A percentile compares a stretch with the other conserved stretches of the same genome.
Evolutionary conservation across 2,329 filamentous ascomycete species (phyloP).

Genomic region (Westerdykella sp.): DNA sequence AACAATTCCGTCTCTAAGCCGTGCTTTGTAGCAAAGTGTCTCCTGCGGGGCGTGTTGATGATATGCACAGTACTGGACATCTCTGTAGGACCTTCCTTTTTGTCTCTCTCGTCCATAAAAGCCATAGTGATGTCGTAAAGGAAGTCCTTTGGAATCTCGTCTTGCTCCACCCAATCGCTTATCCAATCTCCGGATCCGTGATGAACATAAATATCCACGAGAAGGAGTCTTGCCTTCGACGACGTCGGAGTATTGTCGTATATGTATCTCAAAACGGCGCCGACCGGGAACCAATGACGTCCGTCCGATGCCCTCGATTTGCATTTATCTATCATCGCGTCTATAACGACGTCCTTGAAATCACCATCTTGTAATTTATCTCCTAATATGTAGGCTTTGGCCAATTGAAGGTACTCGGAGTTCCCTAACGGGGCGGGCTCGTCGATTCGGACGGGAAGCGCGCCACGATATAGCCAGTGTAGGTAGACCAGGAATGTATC

Average conservation of each 20-base stretch:
- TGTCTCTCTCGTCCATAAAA: background rate
- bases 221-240: background rate
- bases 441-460: background rate
- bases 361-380: slow-evolving; percentile 6
- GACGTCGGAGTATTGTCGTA: background rate
- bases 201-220: background rate
- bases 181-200: background rate
- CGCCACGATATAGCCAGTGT: slow-evolving; percentile 3
- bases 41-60: background rate
- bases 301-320: background rate
- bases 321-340: slow-evolving; percentile 4
- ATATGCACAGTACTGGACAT: background rate
- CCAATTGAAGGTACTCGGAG: background rate
- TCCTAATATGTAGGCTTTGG: slow-evolving; percentile 9
- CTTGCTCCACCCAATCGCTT: background rate
- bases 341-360: slow-evolving; percentile 10
- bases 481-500: slow-evolving; percentile 4
- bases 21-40: background rate
- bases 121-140: background rate
- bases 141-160: background rate
- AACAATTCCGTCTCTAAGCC: background rate
- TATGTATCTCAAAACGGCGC: background rate
- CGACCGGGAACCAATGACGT: background rate
- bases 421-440: too few species aligned
- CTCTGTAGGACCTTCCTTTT: background rate